Base-by-base conservation (phyloP, 108 stramenopile genomes). In the Epipyxis sp. region DNA sequence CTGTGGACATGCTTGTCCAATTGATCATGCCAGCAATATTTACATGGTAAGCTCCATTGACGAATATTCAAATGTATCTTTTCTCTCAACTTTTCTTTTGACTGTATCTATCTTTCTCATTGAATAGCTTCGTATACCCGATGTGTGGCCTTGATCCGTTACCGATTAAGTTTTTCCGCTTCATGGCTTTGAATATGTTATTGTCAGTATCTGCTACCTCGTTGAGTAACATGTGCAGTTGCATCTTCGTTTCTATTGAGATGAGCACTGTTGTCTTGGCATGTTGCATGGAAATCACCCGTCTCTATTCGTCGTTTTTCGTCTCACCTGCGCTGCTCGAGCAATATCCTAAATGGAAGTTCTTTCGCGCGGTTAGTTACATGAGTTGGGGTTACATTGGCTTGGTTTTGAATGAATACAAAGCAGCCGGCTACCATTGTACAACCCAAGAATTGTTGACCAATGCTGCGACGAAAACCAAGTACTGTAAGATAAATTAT, bases 101-200 rank as follows among this genome's bases (percentile, higher is more conserved):
- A n/a, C n/a, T 82, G 35, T 3, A 58, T 41, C 78, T 57, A 13
- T 82, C 83, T 10, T 59, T 83, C 25, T 30, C 83, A 0, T 83
- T 59, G 43, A 80, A 82, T 39, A 59, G 46, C 2, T 0, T 79
- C n/a, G 59, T 84, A 13, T 84, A 84, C 82, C 81, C 61, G 74
- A 42, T 41, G n/a, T 82, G 83, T 0, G 83, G 83, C 13, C 40
- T 37, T 25, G 20, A 68, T 37, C 65, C 65, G 20, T 37, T 25
- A 16, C 16, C 65, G 20, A 13, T 20, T 20, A 68, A 68, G 65
- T 68, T 68, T 37, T 13, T 13, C 20, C 20, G 20, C 65, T 68
- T 37, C 65, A 68, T 68, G 65, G 16, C 40, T 20, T 68, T 68
- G 16, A 20, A 20, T 37, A 68, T 68, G 20, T 37, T 68, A 20